Evolutionary conservation across 441 rosid species (phyloP), one percentile per base, ranked within the genome.

Genomic region (Viola pubescens): DNA sequence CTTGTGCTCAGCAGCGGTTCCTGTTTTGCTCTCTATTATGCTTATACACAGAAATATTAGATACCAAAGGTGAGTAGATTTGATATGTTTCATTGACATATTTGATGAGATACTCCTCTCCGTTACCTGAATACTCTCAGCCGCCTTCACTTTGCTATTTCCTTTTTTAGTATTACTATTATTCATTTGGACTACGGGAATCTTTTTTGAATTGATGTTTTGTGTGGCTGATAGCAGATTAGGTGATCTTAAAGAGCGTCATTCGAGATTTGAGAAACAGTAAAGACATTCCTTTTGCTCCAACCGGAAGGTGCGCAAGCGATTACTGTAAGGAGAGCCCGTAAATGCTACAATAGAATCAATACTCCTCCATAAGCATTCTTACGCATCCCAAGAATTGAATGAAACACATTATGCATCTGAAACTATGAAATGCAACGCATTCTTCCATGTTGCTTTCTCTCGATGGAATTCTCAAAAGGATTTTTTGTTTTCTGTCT

Each of bases 21-120:
- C 81, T 37, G 65, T 78, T 65, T 59, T 87, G 64, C 81, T 85
- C 11, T 64, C 85, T 37, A 7, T 84, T 37, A 90, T 90, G 97
- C 95, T 90, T 67, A 43, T 84, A 67, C 63, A 62, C 51, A 80
- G 97, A 74, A 75, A 68, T 70, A 59, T 75, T 45, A 84, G 72
- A 70, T 72, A 72, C 60, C 89, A 74, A 63, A 90, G 97, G 95
- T 90, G 81, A 9, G 58, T 45, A 6, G 42, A 49, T 5, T 59
- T 26, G 34, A 26, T 26, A 26, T 26, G 2, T 26, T 26, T 26
- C 34, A 0, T 26, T 26, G 34, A 26, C 34, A 26, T 26, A 26
- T 26, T 26, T 26, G 34, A 26, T 26, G 34, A 26, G 34, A 26
- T 26, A 1, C 34, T 26, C 2, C 2, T 26, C 44, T 13, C 39